Base-by-base conservation (phyloP, 2,329 filamentous ascomycete species). In the Diaporthe batatas region DNA sequence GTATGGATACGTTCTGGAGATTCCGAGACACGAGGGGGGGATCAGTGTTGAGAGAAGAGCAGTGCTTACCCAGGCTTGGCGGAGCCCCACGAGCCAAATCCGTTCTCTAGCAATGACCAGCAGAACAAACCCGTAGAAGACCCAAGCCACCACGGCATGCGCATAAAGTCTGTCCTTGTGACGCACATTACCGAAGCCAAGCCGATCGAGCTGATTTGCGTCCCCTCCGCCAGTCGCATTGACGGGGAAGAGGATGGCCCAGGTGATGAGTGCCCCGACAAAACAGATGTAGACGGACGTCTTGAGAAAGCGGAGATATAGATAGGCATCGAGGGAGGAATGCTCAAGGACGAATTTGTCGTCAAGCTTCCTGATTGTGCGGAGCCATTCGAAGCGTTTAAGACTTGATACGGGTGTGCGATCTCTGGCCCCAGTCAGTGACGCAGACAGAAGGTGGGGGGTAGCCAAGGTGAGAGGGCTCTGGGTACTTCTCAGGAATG, bases 61-160 rank as follows among this genome's bases (percentile, higher is more conserved):
- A 5, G 44, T n/a, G 44, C 44, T 49, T 49, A 49, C 44, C 44
- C 97, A 98, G 0, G 96, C 96, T 83, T 98, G 96, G 76, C 96
- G 93, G 68, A 98, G 84, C 78, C 97, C 97, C 84, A 98, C 94
- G 82, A 95, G 97, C 88, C 92, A 98, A 78, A 99, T 92, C 79
- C 92, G 92, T 82, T 99, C 96, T 75, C 96, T 91, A 39, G 94
- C 94, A 70, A 99, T 91, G 78, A 94, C 94, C 82, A 94, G 96
- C 82, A 98, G 91, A 73, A 99, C 88, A 81, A 98, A 98, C 72
- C 90, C 87, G 77, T 98, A 94, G 80, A 95, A 98, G 68, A 94
- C 83, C 89, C 93, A 98, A 0, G 92, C 93, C 42, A 96, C 86
- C 57, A 93, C 86, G n/a, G 90, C 89, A 80, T 98, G 95, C 0